Conservation (phyloP, 371 early-diverging fungal species). For the Mucor ambiguus region DNA sequence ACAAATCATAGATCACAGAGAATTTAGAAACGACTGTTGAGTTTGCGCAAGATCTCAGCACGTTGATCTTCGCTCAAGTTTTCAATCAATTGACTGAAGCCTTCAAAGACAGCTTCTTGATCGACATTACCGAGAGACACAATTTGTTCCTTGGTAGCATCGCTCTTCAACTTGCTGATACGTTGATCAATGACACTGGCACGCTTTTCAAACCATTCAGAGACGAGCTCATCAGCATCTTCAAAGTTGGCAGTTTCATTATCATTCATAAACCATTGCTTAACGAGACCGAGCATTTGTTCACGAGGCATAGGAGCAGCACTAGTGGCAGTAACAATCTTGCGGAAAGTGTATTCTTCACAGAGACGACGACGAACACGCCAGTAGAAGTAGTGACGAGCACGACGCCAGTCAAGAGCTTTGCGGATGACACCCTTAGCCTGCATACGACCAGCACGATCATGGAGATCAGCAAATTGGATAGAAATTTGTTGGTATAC, state of each 20-base stretch:
- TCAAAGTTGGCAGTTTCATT: slow-evolving; percentile 41
- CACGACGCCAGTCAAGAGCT: slow-evolving; percentile 78
- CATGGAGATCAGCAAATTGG: slow-evolving; percentile 97
- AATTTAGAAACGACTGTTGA: slow-evolving; percentile 38
- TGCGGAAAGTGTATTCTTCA: slow-evolving; percentile 73
- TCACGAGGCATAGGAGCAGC: slow-evolving; percentile 45
- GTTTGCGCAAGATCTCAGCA: slow-evolving; percentile 45
- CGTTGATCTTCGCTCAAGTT: slow-evolving; percentile 41
- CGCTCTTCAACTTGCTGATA: slow-evolving; percentile 44
- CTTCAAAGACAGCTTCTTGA: slow-evolving; percentile 55
- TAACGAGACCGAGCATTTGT: slow-evolving; percentile 47
- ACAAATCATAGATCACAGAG: background rate
- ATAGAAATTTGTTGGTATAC: slow-evolving; percentile 94
- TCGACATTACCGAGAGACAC: slow-evolving; percentile 41
- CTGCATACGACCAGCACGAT: slow-evolving; percentile 95
- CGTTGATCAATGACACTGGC: slow-evolving; percentile 49
- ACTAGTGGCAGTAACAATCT: slow-evolving; percentile 46
- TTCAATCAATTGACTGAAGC: slow-evolving; percentile 48
- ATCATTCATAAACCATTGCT: slow-evolving; percentile 63
- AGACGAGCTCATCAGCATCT: slow-evolving; percentile 56
- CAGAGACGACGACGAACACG: slow-evolving; percentile 82
- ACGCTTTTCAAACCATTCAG: slow-evolving; percentile 69
- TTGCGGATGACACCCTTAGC: slow-evolving; percentile 90
- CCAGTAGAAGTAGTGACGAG: slow-evolving; percentile 94
- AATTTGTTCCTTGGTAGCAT: slow-evolving; percentile 40